Percentiles rank a stretch among this genome's conserved stretches.
phyloP scores from a whole-genome alignment of 2,329 filamentous ascomycete genomes.

The Ascochyta rabiei region DNA sequence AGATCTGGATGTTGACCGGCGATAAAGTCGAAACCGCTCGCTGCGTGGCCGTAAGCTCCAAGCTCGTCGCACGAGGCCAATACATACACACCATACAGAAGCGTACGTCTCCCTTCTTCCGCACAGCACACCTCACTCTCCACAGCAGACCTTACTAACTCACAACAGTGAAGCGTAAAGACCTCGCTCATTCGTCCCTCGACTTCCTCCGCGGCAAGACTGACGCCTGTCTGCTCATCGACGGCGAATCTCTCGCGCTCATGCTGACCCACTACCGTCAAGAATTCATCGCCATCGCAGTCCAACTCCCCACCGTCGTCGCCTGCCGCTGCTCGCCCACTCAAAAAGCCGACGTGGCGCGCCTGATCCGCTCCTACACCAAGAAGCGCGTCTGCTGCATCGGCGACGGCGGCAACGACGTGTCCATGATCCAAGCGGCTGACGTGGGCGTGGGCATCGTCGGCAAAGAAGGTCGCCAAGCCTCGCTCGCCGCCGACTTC shows the following conservation, averaged over 20 bases:
- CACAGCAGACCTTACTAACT: constrained; percentile 7
- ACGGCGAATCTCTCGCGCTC: constrained; percentile 86
- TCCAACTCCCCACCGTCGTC: constrained; percentile 87
- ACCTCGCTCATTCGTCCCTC: constrained; percentile 84
- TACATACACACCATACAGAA: constrained; percentile 94
- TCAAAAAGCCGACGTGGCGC: constrained; percentile 93
- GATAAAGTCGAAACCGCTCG: constrained; percentile 98
- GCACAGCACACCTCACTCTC: neutral
- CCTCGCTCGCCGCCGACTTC: constrained; percentile 93
- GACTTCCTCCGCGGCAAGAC: constrained; percentile 85
- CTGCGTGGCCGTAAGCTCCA: constrained; percentile 93
- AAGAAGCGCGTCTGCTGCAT: constrained; percentile 97
- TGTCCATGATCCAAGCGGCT: constrained; percentile 98
- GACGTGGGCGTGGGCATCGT: constrained; percentile 98
- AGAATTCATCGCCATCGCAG: constrained; percentile 87
- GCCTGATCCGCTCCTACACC: constrained; percentile 86
- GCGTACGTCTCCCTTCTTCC: constrained; percentile 39
- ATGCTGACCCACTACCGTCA: constrained; percentile 82
- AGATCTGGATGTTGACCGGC: constrained; percentile 99
- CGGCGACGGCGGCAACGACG: constrained; percentile 96
- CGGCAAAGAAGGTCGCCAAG: constrained; percentile 95
- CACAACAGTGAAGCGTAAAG: constrained; percentile 70
- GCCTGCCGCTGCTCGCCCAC: constrained; percentile 96
- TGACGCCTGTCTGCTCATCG: constrained; percentile 88
- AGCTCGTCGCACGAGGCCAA: constrained; percentile 90